phyloP scores from a whole-genome alignment of 108 stramenopile genomes.

The Epithemia pelagica region DNA sequence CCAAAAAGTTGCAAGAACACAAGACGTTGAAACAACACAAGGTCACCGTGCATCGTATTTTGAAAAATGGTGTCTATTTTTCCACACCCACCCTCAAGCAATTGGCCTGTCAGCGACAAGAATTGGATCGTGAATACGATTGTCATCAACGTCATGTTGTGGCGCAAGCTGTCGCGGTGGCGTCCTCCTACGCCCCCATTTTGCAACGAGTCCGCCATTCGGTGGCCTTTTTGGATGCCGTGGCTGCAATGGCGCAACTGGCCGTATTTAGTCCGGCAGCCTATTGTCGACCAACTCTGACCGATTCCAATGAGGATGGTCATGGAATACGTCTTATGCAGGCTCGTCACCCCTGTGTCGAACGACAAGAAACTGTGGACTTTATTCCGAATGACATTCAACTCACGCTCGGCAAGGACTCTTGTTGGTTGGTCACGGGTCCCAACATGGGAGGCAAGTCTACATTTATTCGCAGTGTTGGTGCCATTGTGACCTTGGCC shows the following conservation, averaged over 20 bases:
- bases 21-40: slow-evolving; percentile 12
- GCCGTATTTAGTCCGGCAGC: slow-evolving; percentile 74
- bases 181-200: slow-evolving; percentile 78
- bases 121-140: slow-evolving; percentile 64
- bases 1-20: slow-evolving; percentile 46
- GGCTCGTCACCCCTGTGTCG: slow-evolving; percentile 96
- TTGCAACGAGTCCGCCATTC: slow-evolving; percentile 53
- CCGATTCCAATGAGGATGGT: slow-evolving; percentile 75
- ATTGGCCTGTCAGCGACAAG: slow-evolving; percentile 51
- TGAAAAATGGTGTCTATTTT: slow-evolving; percentile 96
- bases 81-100: slow-evolving; percentile 66
- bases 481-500: slow-evolving; percentile 90
- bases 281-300: slow-evolving; percentile 87
- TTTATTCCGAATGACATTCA: slow-evolving; percentile 96
- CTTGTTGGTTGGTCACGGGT: slow-evolving; percentile 89
- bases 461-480: slow-evolving; percentile 94
- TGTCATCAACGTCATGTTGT: slow-evolving; percentile 69
- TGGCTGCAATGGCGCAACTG: slow-evolving; percentile 74
- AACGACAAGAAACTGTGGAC: slow-evolving; percentile 81
- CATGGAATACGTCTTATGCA: slow-evolving; percentile 66
- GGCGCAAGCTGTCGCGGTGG: slow-evolving; percentile 68
- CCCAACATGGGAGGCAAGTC: slow-evolving; percentile 94
- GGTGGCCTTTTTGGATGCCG: slow-evolving; percentile 80
- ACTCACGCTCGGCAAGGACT: slow-evolving; percentile 52
- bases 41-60: slow-evolving; percentile 63